A percentile compares a stretch with the other conserved stretches of the same genome.
Evolutionary conservation across 2,329 filamentous ascomycete species (phyloP).

Genomic region (Albophoma yamanashiensis): DNA sequence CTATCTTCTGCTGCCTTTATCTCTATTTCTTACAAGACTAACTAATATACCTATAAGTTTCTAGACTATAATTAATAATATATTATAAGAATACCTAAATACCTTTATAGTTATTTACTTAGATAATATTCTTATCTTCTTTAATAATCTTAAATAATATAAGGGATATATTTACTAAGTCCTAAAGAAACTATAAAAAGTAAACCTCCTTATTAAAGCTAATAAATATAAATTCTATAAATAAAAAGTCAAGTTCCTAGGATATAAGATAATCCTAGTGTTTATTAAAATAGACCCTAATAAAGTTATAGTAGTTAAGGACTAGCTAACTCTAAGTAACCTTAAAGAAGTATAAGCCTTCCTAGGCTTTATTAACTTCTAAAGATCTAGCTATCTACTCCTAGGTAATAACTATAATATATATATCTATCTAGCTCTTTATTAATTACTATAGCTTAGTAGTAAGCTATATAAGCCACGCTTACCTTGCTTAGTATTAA

Average conservation of each 20-base stretch:
- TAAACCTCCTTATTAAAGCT: not conserved
- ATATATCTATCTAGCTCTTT: too few species aligned
- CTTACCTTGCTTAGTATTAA: too few species aligned
- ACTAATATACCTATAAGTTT: not conserved
- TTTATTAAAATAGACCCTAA: not conserved
- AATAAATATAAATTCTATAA: not conserved
- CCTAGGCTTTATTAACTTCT: not conserved
- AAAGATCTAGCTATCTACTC: too few species aligned
- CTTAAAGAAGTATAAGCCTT: not conserved
- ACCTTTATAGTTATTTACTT: not conserved
- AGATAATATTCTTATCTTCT: not conserved
- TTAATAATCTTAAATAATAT: not conserved
- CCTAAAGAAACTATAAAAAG: not conserved
- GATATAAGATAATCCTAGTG: not conserved
- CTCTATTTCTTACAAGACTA: too few species aligned
- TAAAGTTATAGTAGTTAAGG: not conserved
- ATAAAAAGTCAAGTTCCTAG: not conserved
- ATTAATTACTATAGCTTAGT: too few species aligned
- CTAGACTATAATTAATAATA: not conserved
- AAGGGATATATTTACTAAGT: not conserved
- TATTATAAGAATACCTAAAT: not conserved
- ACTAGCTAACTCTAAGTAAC: not conserved
- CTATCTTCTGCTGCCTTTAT: too few species aligned
- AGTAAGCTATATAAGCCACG: too few species aligned
- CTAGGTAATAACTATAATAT: too few species aligned